Evolutionary conservation across 805 yeast species (phyloP).

Genomic region (Metschnikowia lochheadii): DNA sequence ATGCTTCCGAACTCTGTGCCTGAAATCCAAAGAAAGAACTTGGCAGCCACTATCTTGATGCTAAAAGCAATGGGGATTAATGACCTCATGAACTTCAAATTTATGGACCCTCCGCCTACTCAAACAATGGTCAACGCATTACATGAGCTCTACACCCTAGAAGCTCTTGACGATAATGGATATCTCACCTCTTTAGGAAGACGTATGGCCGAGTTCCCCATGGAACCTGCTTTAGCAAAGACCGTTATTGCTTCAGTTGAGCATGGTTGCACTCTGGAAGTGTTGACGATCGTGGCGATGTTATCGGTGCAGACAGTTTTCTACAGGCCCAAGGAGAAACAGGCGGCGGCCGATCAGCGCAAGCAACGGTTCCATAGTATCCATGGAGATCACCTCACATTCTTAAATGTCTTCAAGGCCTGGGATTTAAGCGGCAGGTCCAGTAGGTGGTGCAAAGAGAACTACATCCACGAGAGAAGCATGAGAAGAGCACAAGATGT

Average conservation of each 20-base stretch:
- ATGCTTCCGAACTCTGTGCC: constrained; percentile 80
- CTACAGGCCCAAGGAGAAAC: constrained; percentile 75
- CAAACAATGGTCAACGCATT: constrained; percentile 71
- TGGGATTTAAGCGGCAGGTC: constrained; percentile 64
- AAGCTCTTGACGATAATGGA: constrained; percentile 81
- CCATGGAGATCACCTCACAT: constrained; percentile 80
- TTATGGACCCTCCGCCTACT: constrained; percentile 89
- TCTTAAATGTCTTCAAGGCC: constrained; percentile 70
- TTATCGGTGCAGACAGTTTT: constrained; percentile 80
- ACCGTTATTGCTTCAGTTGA: constrained; percentile 70
- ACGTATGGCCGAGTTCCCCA: constrained; percentile 89
- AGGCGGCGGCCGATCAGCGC: constrained; percentile 69
- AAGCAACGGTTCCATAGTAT: constrained; percentile 71
- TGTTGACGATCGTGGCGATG: constrained; percentile 83
- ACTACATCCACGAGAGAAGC: constrained; percentile 77
- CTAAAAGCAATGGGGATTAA: constrained; percentile 88
- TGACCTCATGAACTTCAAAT: constrained; percentile 75
- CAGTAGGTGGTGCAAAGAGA: constrained; percentile 71
- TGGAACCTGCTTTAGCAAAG: constrained; percentile 86
- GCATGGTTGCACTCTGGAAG: constrained; percentile 73
- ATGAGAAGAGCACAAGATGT: constrained; percentile 77
- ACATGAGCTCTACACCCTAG: constrained; percentile 76
- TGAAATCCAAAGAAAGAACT: constrained; percentile 85
- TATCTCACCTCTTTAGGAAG: constrained; percentile 70
- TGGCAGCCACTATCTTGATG: constrained; percentile 78